Base-by-base conservation (phyloP, 345 rosid genomes). In the Luvunga scandens region DNA sequence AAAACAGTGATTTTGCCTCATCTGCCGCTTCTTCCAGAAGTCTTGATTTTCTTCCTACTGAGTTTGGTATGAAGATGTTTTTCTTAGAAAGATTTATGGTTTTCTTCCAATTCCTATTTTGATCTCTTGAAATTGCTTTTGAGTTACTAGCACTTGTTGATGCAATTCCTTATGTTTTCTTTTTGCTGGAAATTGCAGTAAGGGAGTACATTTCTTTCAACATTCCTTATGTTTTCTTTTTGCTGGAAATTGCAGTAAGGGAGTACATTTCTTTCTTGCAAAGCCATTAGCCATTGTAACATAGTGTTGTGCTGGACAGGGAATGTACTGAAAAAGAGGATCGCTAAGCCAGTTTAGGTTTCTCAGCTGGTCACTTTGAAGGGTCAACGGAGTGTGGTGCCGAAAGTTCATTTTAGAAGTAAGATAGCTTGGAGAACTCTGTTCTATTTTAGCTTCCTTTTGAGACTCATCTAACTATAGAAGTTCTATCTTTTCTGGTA, bases 361-460 rank as follows among this genome's bases (percentile, higher is more conserved):
- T 74, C 73, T 13, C 24, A 34, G 48, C 73, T 24, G 34, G 57
- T 72, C 72, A 65, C 3, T 65, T 63, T 18, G 14, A 27, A 33
- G 12, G 39, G 24, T 53, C 66, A 42, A 13, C 9, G 57, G 14
- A 36, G 7, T 59, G 56, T 19, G 65, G 25, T 34, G 16, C 6
- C 3, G 62, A 70, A 66, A 77, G 53, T 9, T 79, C 55, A 61
- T 9, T 64, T 31, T 18, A 9, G 55, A 36, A 78, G 82, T 71
- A 78, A 42, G 82, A 71, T 24, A 71, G 36, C 66, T 75, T 42
- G 72, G 57, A 28, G 77, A 69, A 65, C 65, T 50, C 25, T n/a
- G 45, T 50, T 73, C 27, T 75, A 57, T 57, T 66, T 59, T 48
- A 72, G 79, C 25, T 75, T 70, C 67, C 62, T 55, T 69, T 31